Percentiles rank a stretch among this genome's conserved stretches.
Conservation (phyloP, 2,329 filamentous ascomycete genomes). For the Penicillium sp. region DNA sequence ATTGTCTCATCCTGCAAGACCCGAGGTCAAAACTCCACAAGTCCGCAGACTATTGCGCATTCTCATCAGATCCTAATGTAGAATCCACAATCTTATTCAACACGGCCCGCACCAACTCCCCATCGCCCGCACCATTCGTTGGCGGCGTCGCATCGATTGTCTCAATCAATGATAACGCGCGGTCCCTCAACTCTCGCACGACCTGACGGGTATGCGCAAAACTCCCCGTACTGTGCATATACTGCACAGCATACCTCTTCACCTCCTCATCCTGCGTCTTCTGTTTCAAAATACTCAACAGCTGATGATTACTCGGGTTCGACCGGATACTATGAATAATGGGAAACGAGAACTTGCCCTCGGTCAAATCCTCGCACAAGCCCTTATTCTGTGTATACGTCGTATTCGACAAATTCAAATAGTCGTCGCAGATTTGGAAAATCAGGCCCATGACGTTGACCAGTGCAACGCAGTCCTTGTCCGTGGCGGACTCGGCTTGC, state of each 20-base stretch:
- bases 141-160: conserved; percentile 60
- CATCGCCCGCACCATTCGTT: conserved; percentile 56
- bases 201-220: conserved; percentile 82
- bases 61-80: conserved; percentile 35
- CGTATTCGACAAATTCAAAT: conserved; percentile 76
- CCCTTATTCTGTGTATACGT: conserved; percentile 88
- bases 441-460: conserved; percentile 62
- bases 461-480: conserved; percentile 60
- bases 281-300: conserved; percentile 91
- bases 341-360: conserved; percentile 96
- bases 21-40: background rate
- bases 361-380: conserved; percentile 90
- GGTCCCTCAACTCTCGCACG: conserved; percentile 64
- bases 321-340: conserved; percentile 87
- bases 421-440: conserved; percentile 67
- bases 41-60: background rate
- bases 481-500: conserved; percentile 46
- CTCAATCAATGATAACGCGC: conserved; percentile 65
- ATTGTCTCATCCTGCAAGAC: background rate
- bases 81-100: conserved; percentile 65
- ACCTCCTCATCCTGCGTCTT: conserved; percentile 84
- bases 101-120: conserved; percentile 65
- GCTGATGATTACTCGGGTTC: conserved; percentile 63
- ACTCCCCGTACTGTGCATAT: conserved; percentile 88
- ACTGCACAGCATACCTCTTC: conserved; percentile 85